These are phyloP conservation scores for Tetrapisispora arboricola DNA, from an alignment of 805 yeast species.

Conservation along the genomic window DNA sequence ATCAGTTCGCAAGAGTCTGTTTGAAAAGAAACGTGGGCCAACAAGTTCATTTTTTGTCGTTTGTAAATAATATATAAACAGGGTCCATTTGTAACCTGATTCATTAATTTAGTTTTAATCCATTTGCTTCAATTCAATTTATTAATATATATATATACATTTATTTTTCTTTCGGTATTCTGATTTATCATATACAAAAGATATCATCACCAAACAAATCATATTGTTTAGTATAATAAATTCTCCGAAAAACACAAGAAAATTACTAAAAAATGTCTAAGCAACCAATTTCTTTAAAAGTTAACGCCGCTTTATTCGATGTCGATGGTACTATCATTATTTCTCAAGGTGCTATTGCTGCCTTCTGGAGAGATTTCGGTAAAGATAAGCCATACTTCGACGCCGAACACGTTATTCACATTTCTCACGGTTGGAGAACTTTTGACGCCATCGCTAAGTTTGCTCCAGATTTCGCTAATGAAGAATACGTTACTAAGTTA, in stretches of 20 bases:
- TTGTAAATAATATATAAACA: not conserved
- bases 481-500: conserved; percentile 50
- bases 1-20: no score
- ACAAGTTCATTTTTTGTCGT: not conserved
- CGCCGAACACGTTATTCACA: conserved; percentile 59
- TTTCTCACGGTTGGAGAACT: conserved; percentile 78
- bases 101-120: not conserved
- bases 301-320: conserved; percentile 56
- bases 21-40: not conserved
- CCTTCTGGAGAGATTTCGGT: conserved; percentile 71
- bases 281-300: conserved; percentile 28
- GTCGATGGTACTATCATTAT: conserved; percentile 81
- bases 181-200: not conserved
- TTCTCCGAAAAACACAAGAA: no score
- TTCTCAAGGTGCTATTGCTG: conserved; percentile 74
- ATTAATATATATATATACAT: not conserved
- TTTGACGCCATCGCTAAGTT: conserved; percentile 63
- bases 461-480: conserved; percentile 65
- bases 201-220: not conserved
- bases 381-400: conserved; percentile 56
- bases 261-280: conserved; percentile 13
- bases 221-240: no score
- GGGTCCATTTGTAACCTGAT: not conserved
- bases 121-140: no score
- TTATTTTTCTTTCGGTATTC: not conserved